Evolutionary conservation across 2,329 filamentous ascomycete species (phyloP).

Genomic region (Cryphonectria carpinicola): DNA sequence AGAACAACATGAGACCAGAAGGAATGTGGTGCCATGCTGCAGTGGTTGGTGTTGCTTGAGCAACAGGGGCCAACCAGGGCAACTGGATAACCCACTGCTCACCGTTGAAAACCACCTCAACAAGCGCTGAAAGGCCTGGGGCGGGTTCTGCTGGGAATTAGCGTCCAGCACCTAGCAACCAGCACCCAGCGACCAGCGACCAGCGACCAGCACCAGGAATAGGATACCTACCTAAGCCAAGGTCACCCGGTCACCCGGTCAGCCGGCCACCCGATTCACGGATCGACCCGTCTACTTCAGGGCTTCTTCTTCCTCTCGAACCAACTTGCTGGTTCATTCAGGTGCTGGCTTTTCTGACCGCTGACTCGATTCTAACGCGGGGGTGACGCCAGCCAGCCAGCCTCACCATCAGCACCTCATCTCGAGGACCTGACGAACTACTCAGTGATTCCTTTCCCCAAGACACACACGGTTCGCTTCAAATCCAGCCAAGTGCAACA

Average conservation of each 20-base stretch:
- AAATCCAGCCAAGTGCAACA: not conserved
- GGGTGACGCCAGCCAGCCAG: not conserved
- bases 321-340: not conserved
- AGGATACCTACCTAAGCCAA: not conserved
- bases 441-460: not conserved
- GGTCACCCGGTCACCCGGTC: not conserved
- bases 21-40: not conserved
- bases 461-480: not conserved
- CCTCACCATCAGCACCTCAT: not conserved
- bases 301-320: not conserved
- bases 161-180: not conserved
- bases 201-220: not conserved
- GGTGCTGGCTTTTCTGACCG: not conserved
- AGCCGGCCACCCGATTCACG: not conserved
- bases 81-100: not conserved
- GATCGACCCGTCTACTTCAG: not conserved
- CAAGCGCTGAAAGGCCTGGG: too few relatives aligned
- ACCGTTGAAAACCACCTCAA: not conserved
- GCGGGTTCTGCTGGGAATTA: not conserved
- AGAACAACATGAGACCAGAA: not conserved
- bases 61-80: not conserved
- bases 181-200: not conserved
- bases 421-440: not conserved
- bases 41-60: constrained; percentile 1
- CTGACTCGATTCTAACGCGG: not conserved